Evolutionary conservation across 2,329 filamentous ascomycete species (phyloP).

Genomic region (Talaromyces verruculosus): DNA sequence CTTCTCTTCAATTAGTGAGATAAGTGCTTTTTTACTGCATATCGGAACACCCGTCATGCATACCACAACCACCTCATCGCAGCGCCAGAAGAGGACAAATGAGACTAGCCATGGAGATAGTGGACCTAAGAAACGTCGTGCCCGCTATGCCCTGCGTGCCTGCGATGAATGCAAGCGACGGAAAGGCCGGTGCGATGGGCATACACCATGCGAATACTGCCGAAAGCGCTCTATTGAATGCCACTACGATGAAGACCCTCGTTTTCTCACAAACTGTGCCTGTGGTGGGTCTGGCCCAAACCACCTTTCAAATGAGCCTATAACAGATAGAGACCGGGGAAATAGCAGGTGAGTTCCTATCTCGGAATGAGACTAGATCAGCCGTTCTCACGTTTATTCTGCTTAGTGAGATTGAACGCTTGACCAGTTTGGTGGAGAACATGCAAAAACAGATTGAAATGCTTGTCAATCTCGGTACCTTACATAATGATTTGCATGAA

Average conservation of each 20-base stretch:
- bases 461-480: not conserved
- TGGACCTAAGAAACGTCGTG: not conserved
- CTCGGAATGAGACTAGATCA: not conserved
- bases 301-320: not conserved
- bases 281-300: not conserved
- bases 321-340: not conserved
- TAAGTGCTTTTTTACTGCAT: not conserved
- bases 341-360: not conserved
- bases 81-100: not conserved
- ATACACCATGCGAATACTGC: not conserved
- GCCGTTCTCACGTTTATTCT: not conserved
- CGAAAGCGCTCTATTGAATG: conserved; percentile 2
- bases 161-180: conserved; percentile 6
- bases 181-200: conserved; percentile 11
- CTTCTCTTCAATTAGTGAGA: not conserved
- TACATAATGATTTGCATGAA: not conserved
- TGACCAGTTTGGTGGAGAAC: not conserved
- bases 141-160: conserved; percentile 3
- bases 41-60: conserved; percentile 2
- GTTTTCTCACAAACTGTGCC: not conserved
- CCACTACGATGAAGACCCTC: conserved; percentile 10
- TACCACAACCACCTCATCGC: not conserved
- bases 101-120: not conserved
- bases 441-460: conserved; percentile 5
- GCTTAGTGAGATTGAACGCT: conserved; percentile 8